These are phyloP conservation scores for Balansia obtecta DNA, from an alignment of 2,329 filamentous ascomycete species.

Conservation along the genomic window DNA sequence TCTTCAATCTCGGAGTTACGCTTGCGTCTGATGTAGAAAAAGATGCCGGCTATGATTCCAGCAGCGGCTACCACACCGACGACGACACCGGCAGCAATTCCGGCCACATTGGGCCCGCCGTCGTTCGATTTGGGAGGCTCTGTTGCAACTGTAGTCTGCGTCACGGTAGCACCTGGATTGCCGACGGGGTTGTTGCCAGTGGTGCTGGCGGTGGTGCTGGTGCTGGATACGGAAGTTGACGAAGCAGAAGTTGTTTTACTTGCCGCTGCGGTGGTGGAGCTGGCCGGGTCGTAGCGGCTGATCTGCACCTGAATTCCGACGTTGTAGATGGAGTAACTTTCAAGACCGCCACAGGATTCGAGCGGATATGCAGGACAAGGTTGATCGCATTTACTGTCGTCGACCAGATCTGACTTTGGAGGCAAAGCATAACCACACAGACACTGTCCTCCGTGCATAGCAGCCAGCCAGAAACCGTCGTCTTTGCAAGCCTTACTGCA, in stretches of 20 bases:
- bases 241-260: not conserved
- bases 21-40: conserved; percentile 65
- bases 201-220: conserved; percentile 12
- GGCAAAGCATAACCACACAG: conserved; percentile 64
- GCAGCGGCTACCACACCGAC: conserved; percentile 63
- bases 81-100: conserved; percentile 78
- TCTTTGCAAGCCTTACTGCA: conserved; percentile 30
- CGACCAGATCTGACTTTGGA: conserved; percentile 36
- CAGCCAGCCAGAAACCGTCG: conserved; percentile 44
- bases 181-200: conserved; percentile 12
- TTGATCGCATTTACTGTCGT: conserved; percentile 49
- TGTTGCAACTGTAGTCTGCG: conserved; percentile 9
- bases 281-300: conserved; percentile 14
- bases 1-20: conserved; percentile 69
- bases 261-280: conserved; percentile 9
- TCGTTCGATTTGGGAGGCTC: conserved; percentile 12
- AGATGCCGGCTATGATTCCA: conserved; percentile 52
- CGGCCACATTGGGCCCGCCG: conserved; percentile 55
- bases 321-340: conserved; percentile 36
- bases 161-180: conserved; percentile 3
- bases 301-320: conserved; percentile 32
- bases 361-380: conserved; percentile 49
- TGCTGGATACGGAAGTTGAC: no score
- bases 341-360: conserved; percentile 44
- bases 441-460: conserved; percentile 50